Base-by-base conservation (phyloP, 345 rosid species). In the Hibiscus tridactylites region DNA sequence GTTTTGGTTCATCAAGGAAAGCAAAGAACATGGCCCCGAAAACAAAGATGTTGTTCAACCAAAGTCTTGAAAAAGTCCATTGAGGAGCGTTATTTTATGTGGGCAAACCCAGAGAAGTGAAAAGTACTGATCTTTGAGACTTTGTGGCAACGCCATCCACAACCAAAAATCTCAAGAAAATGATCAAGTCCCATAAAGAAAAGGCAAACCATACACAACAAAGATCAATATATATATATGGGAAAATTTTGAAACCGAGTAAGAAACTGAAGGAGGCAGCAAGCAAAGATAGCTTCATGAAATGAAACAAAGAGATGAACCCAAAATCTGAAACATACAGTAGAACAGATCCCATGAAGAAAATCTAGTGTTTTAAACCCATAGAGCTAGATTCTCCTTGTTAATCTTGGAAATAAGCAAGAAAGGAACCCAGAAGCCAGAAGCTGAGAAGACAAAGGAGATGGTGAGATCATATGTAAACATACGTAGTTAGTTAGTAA, bases 51-150 rank as follows among this genome's bases (percentile, higher is more conserved):
- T 77, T 68, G 70, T 26, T 69, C 54, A 71, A 46, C 12, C 33
- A 65, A 42, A 76, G 69, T 47, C 60, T 65, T 9, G 10, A 9
- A 54, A 61, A 49, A 61, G 53, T 31, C 31, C 39, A 26, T 49
- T 15, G 65, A 37, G 76, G 31, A 70, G 68, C 76, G 83, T 85
- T 82, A 85, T 85, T 85, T 85, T 80, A 85, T 85, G 88, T 81
- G 83, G 74, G 65, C 59, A 67, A 75, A 66, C 69, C 77, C 79
- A 59, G 66, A 73, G 62, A 65, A 44, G 3, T 19, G 15, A 7
- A 9, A 46, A 72, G 61, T 9, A 67, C 26, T 70, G 37, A 56
- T 77, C 42, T 63, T 64, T 61, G 24, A 71, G 54, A 46, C 71
- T 74, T 33, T 68, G 68, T 50, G 66, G 26, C 11, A 24, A 50